phyloP scores from a whole-genome alignment of 768 basidiomycete genomes.

The Hericium rajendrae region DNA sequence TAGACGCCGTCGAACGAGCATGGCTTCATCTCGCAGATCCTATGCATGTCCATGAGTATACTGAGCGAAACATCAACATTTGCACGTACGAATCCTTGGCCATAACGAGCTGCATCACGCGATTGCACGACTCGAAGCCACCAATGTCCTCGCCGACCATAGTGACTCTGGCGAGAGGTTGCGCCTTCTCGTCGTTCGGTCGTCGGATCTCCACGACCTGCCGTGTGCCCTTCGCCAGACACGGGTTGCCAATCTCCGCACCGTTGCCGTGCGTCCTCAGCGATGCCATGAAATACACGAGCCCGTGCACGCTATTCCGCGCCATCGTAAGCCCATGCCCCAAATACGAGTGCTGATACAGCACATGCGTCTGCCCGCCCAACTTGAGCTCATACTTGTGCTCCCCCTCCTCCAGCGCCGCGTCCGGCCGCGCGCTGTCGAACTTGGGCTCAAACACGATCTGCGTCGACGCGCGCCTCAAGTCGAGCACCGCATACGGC shows the following conservation, averaged over 20 bases:
- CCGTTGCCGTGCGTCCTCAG: constrained; percentile 26
- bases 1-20: constrained; percentile 98
- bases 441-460: constrained; percentile 90
- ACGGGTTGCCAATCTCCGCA: constrained; percentile 62
- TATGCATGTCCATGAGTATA: constrained; percentile 17
- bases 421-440: constrained; percentile 27
- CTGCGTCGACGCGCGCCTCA: constrained; percentile 95
- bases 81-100: constrained; percentile 83
- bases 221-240: constrained; percentile 58
- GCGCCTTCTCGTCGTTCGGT: constrained; percentile 31
- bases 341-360: constrained; percentile 97
- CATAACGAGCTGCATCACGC: constrained; percentile 79
- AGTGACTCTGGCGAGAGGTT: constrained; percentile 48
- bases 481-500: constrained; percentile 86
- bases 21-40: constrained; percentile 83
- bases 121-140: constrained; percentile 76
- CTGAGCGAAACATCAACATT: neutral
- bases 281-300: constrained; percentile 74
- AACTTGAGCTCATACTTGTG: constrained; percentile 88
- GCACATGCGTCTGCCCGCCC: constrained; percentile 70
- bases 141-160: constrained; percentile 83
- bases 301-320: constrained; percentile 71
- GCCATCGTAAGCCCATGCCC: constrained; percentile 81
- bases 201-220: constrained; percentile 47
- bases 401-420: constrained; percentile 51